Percentiles rank a stretch among this genome's conserved stretches.
These are phyloP conservation scores for Nigrospora oryzae DNA, from an alignment of 2,329 filamentous ascomycete species.

Conservation along the genomic window DNA sequence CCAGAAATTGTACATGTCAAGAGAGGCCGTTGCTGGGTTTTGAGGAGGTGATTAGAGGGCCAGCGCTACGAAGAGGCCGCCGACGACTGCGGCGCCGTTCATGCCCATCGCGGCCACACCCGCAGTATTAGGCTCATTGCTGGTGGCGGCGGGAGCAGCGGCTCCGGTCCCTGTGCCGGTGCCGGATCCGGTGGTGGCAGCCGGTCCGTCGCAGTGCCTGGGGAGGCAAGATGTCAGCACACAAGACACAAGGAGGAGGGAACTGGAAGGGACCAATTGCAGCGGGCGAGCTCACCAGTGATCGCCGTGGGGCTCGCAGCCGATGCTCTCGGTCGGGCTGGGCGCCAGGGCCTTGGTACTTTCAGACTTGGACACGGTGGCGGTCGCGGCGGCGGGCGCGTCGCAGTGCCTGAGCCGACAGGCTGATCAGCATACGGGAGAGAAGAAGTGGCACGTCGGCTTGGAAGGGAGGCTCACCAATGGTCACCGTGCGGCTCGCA, in stretches of 20 bases:
- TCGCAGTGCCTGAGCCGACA: slow-evolving; percentile 11
- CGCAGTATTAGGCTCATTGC: not conserved
- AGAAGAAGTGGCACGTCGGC: not conserved
- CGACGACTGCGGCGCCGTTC: not conserved
- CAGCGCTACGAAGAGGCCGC: not conserved
- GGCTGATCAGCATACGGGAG: not conserved
- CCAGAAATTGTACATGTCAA: too few relatives aligned
- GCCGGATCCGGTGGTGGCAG: not conserved
- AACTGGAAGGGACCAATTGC: not conserved
- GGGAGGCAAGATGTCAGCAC: not conserved
- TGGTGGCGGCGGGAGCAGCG: not conserved
- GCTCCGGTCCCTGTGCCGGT: not conserved
- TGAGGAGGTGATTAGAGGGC: too few relatives aligned
- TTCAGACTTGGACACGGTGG: not conserved
- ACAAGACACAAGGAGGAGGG: too few relatives aligned
- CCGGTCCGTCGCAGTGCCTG: slow-evolving; percentile 1
- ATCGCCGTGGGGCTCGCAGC: slow-evolving; percentile 6
- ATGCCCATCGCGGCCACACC: not conserved
- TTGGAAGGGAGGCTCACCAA: slow-evolving; percentile 14
- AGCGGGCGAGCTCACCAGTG: slow-evolving; percentile 1
- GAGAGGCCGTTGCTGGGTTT: too few relatives aligned
- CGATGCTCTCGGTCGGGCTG: slow-evolving; percentile 5
- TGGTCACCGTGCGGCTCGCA: slow-evolving; percentile 31
- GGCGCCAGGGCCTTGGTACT: slow-evolving; percentile 1
- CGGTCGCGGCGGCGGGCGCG: slow-evolving; percentile 6